These are phyloP conservation scores for Solanum sitiens DNA, from an alignment of 257 asterid genomes.

Conservation along the genomic window DNA sequence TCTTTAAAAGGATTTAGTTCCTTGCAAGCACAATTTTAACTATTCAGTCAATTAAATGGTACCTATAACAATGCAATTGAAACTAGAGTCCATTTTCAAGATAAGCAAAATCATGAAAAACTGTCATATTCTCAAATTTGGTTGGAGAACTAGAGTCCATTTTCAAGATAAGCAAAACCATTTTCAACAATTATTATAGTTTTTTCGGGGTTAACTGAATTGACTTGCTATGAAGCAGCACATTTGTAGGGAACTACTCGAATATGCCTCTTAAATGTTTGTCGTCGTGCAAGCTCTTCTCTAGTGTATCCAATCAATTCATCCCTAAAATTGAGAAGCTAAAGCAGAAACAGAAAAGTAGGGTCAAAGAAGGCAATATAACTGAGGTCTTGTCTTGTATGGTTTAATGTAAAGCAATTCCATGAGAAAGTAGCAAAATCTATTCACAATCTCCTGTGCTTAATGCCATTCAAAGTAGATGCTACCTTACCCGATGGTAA, in stretches of 20 bases:
- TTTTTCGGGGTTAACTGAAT: background rate
- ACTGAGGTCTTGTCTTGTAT: background rate
- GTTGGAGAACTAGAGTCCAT: background rate
- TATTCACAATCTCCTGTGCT: background rate
- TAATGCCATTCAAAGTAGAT: background rate
- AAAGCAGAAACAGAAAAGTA: background rate
- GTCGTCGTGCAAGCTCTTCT: background rate
- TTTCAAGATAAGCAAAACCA: too few species aligned
- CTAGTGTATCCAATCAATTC: background rate
- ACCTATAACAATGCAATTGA: background rate
- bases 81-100: background rate
- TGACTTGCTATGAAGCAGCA: background rate
- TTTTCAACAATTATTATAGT: background rate
- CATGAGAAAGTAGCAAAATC: background rate
- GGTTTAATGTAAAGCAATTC: background rate
- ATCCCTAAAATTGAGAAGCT: background rate
- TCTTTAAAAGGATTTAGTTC: background rate
- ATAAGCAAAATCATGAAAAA: background rate
- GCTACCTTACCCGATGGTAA: background rate
- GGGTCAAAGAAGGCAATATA: background rate
- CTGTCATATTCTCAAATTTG: background rate
- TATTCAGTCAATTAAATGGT: background rate
- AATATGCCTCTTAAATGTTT: background rate
- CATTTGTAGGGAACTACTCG: background rate
- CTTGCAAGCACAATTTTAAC: background rate